Evolutionary conservation across 1,139 yeast genomes (phyloP), one percentile per base, ranked within the genome.

Genomic region (Nakaseomyces bracarensis): DNA sequence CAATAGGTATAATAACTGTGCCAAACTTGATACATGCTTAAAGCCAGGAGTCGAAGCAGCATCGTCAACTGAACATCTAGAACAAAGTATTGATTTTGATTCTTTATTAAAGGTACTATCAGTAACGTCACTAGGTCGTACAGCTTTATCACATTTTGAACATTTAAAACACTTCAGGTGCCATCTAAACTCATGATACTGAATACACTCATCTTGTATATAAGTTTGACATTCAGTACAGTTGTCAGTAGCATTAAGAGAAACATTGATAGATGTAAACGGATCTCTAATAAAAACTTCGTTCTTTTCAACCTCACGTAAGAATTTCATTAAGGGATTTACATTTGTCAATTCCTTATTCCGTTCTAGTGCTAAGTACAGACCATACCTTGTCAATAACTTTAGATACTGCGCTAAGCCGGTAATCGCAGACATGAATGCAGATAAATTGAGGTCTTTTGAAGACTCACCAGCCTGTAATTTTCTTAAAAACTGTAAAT

Each of bases 391-490:
- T 14, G 91, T 83, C 28, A 91, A 69, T 9, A 91, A 70, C 60
- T 93, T 91, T 54, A 91, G 70, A 60, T 87, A 89, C 61, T 93
- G 98, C 0, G 98, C 97, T 55, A 93, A 70, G 1, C 95, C 89
- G 1, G 96, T 87, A 10, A 89, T 91, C 4, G 89, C 78, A 1
- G 93, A 79, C 50, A 91, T 70, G 38, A 91, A 84, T 15, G 86
- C 87, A 1, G 85, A 75, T 30, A 64, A 47, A 8, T 54, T 51
- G 7, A 58, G 50, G 34, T 60, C 64, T 2, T 54, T 48, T 3
- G 52, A 47, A 18, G 50, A 44, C 6, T 53, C 41, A 4, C 61
- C 63, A 22, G 56, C 56, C 51, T 71, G 65, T 0, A 80, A 66
- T 53, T 79, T 81, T 51, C 89, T 65, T 41, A 82, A 63, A n/a